Conservation (phyloP, 345 rosid genomes). For the Eucalyptus curtisii region DNA sequence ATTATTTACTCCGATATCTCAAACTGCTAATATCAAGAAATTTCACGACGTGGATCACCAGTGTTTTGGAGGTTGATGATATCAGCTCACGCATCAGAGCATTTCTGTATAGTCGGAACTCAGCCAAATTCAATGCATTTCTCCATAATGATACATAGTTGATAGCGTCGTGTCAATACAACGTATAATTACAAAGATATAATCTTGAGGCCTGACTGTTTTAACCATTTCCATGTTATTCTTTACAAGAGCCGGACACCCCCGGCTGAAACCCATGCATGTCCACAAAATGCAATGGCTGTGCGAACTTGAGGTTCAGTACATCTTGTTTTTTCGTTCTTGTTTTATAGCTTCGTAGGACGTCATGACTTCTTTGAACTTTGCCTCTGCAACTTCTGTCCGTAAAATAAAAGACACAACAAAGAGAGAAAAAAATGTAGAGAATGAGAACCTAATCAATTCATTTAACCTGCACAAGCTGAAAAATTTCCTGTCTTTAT, state of each 20-base stretch:
- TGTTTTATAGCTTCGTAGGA: conserved; percentile 85
- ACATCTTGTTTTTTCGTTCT: conserved; percentile 24
- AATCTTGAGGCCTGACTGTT: neutral
- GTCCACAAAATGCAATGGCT: neutral
- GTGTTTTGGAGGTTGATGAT: neutral
- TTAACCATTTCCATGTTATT: neutral
- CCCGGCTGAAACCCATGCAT: neutral
- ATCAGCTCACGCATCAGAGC: neutral
- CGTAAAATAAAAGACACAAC: neutral
- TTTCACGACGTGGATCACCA: neutral
- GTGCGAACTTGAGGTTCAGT: neutral
- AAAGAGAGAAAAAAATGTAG: neutral
- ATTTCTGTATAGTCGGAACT: neutral
- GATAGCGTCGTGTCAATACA: neutral
- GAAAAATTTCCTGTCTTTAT: neutral
- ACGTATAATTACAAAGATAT: neutral
- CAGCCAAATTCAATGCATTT: neutral
- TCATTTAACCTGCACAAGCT: neutral
- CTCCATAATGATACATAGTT: neutral
- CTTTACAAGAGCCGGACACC: neutral
- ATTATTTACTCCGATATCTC: neutral
- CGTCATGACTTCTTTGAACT: conserved; percentile 82
- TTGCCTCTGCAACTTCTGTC: conserved; percentile 79
- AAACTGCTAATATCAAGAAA: neutral
- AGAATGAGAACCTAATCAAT: neutral